These are phyloP conservation scores for Globisporangium cylindrosporum DNA, from an alignment of 352 stramenopile genomes.

Conservation along the genomic window DNA sequence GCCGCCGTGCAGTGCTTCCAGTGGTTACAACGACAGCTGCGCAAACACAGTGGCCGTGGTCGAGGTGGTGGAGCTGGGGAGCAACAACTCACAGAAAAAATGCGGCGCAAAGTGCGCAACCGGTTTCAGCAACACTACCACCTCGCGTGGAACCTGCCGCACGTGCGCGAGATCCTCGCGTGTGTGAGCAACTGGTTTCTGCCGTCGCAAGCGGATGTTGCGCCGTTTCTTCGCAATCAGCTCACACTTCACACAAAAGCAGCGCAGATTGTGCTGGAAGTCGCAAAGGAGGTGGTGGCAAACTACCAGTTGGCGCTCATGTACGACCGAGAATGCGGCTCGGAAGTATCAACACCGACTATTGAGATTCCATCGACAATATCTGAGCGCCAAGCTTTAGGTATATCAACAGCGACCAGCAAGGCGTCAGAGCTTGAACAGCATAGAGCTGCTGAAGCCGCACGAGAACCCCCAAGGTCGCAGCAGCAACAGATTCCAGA, in stretches of 20 bases:
- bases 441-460: not conserved
- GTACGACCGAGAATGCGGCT: constrained; percentile 5
- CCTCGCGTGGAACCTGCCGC: constrained; percentile 62
- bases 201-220: constrained; percentile 50
- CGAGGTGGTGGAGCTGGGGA: not conserved
- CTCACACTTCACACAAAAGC: constrained; percentile 25
- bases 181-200: constrained; percentile 71
- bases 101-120: constrained; percentile 40
- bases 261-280: constrained; percentile 36
- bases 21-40: constrained; percentile 45
- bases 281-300: constrained; percentile 44
- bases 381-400: not conserved
- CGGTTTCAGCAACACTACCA: constrained; percentile 76
- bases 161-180: constrained; percentile 55
- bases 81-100: constrained; percentile 1
- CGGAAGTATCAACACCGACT: not conserved
- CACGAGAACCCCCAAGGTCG: not conserved
- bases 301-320: constrained; percentile 62
- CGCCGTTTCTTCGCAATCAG: constrained; percentile 56
- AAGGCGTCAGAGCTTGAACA: not conserved
- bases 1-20: constrained; percentile 58
- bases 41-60: constrained; percentile 6
- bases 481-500: not conserved
- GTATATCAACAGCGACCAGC: not conserved
- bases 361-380: not conserved